phyloP scores from a whole-genome alignment of 129 eudicot genomes.

The Escallonia rubra region DNA sequence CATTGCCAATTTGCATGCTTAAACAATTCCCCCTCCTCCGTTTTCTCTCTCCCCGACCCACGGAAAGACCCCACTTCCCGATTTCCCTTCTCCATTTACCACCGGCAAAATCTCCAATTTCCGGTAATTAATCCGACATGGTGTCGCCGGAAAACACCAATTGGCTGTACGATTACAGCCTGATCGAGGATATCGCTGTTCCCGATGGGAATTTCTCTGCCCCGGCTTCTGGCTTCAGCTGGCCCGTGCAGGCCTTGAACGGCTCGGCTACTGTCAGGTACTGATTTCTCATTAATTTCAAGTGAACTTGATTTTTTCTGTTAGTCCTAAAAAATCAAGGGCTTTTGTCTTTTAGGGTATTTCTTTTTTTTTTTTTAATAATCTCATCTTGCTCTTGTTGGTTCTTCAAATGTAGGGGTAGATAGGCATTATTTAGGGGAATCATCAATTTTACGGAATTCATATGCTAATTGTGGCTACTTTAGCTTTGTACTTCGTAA shows the following conservation, averaged over 20 bases:
- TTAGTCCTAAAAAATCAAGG: no score
- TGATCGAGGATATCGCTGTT: conserved; percentile 55
- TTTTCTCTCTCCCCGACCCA: background rate
- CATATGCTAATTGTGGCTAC: no score
- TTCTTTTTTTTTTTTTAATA: no score
- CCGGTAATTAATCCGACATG: conserved; percentile 34
- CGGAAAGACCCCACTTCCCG: background rate
- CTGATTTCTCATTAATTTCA: background rate
- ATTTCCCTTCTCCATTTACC: background rate
- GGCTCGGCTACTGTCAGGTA: conserved; percentile 61
- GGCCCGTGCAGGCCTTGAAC: conserved; percentile 53
- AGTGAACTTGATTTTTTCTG: background rate
- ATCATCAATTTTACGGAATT: no score
- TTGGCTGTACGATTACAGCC: conserved; percentile 66
- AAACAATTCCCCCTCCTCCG: background rate
- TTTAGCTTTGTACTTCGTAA: no score
- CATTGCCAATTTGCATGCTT: background rate
- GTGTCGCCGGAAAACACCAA: conserved; percentile 66
- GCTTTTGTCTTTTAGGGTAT: no score
- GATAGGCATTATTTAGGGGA: no score
- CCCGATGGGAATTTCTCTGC: conserved; percentile 37
- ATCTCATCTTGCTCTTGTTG: no score
- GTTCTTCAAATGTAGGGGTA: no score
- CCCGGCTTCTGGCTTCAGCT: conserved; percentile 47
- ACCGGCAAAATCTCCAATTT: conserved; percentile 5